Evolutionary conservation across 805 yeast genomes (phyloP), one percentile per base, ranked within the genome.

Genomic region (Nakazawaea siamensis): DNA sequence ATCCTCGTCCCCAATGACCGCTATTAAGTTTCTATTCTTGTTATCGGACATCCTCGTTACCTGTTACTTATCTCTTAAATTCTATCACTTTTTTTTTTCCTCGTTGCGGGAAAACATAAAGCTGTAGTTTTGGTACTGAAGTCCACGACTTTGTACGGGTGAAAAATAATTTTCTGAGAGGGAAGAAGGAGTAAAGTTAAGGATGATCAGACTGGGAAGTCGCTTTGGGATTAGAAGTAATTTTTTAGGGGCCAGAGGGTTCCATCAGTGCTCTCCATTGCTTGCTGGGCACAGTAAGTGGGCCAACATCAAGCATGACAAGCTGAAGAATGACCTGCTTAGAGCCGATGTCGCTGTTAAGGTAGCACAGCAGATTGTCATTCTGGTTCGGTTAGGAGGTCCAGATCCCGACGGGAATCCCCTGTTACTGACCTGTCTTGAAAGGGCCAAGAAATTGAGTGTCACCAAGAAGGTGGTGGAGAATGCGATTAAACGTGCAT

Each of bases 1-100:
- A 54, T 92, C 97, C 62, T 92, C 98, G 52, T 92, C 98, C 13
- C 97, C 98, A 51, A 92, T 86, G 26, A 88, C 94, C 10, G 97
- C 97, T 39, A 92, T 66, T 46, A 88, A 68, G 26, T 81, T 72
- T 51, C 98, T 79, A 54, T 87, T 83, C 42, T 71, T 57, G 63
- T 67, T 70, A 27, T 48, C 51, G 4, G 36, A 27, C 36, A 33
- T 33, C 14, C 10, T 20, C n/a, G n/a, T n/a, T n/a, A n/a, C n/a
- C n/a, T n/a, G n/a, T n/a, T n/a, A n/a, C n/a, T n/a, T n/a, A n/a
- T n/a, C n/a, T n/a, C n/a, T n/a, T n/a, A n/a, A n/a, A n/a, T n/a
- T n/a, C n/a, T n/a, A n/a, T n/a, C n/a, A n/a, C n/a, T n/a, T n/a
- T n/a, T n/a, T n/a, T n/a, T n/a, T n/a, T n/a, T n/a, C n/a, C n/a